These are phyloP conservation scores for Kregervanrija pseudodelftensis DNA, from an alignment of 805 yeast species.

Conservation along the genomic window DNA sequence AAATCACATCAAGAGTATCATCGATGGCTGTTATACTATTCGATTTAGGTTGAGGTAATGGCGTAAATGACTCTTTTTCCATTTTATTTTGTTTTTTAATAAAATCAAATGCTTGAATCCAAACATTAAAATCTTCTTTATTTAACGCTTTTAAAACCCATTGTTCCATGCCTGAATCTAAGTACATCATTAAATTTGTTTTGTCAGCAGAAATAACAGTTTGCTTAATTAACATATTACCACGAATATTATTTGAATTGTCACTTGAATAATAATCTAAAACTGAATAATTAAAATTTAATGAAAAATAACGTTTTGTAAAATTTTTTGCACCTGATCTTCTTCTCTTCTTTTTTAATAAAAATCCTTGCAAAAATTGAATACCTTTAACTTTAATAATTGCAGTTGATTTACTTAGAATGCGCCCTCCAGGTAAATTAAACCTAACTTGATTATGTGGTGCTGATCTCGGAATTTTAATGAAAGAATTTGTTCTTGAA, in stretches of 20 bases:
- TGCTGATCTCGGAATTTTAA: no score
- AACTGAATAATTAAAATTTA: constrained; percentile 77
- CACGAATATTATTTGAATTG: constrained; percentile 68
- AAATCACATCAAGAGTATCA: not conserved
- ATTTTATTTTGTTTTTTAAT: constrained; percentile 29
- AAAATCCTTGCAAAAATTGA: constrained; percentile 67
- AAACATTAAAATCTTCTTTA: constrained; percentile 59
- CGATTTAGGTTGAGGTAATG: not conserved
- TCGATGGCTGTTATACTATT: not conserved
- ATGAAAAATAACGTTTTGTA: constrained; percentile 73
- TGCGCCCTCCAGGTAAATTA: constrained; percentile 17
- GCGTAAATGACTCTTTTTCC: constrained; percentile 8
- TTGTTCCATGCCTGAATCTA: constrained; percentile 92
- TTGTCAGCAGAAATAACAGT: constrained; percentile 79
- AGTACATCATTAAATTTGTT: constrained; percentile 57
- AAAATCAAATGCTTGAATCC: constrained; percentile 75
- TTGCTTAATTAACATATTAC: constrained; percentile 81
- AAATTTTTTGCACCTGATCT: constrained; percentile 83
- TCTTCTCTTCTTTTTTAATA: constrained; percentile 63
- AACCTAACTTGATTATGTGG: constrained; percentile 11
- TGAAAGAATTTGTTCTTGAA: no score
- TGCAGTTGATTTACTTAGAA: constrained; percentile 18
- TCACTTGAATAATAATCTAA: constrained; percentile 73
- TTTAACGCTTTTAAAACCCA: constrained; percentile 78
- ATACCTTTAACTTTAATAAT: constrained; percentile 48